These are phyloP conservation scores for Secale cereale DNA, from an alignment of 176 grass and related monocot species.

Conservation along the genomic window DNA sequence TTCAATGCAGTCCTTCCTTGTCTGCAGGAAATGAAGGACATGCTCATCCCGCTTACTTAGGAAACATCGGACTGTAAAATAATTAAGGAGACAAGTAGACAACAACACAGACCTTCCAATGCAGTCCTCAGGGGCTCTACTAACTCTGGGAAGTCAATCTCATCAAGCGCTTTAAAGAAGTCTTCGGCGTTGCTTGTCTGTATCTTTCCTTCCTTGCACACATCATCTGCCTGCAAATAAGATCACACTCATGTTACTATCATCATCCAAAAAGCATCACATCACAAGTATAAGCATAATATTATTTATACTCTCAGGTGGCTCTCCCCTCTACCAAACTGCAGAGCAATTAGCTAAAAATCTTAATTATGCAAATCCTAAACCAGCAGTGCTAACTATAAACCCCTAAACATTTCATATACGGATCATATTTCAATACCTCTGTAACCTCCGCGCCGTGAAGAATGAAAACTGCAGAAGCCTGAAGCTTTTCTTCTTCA, in stretches of 20 bases:
- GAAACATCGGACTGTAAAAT: not conserved
- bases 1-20: too few species aligned
- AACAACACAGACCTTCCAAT: constrained; percentile 54
- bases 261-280: not conserved
- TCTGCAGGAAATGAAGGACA: too few species aligned
- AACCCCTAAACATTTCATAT: too few species aligned
- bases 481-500: too few species aligned
- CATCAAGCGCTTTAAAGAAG: constrained; percentile 83
- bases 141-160: constrained; percentile 69
- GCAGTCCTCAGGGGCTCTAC: constrained; percentile 57
- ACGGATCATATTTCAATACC: too few species aligned
- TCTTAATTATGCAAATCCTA: too few species aligned
- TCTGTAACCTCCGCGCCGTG: too few species aligned
- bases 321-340: not conserved
- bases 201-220: constrained; percentile 88
- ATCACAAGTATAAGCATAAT: not conserved
- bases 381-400: too few species aligned
- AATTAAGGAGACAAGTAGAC: not conserved
- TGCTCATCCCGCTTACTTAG: too few species aligned
- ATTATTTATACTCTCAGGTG: not conserved
- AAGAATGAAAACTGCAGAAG: too few species aligned
- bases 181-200: constrained; percentile 83
- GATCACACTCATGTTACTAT: not conserved
- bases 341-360: too few species aligned
- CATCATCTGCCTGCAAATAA: constrained; percentile 44